These are phyloP conservation scores for Mortierella sp. DNA, from an alignment of 371 early-diverging fungal genomes.

Conservation along the genomic window DNA sequence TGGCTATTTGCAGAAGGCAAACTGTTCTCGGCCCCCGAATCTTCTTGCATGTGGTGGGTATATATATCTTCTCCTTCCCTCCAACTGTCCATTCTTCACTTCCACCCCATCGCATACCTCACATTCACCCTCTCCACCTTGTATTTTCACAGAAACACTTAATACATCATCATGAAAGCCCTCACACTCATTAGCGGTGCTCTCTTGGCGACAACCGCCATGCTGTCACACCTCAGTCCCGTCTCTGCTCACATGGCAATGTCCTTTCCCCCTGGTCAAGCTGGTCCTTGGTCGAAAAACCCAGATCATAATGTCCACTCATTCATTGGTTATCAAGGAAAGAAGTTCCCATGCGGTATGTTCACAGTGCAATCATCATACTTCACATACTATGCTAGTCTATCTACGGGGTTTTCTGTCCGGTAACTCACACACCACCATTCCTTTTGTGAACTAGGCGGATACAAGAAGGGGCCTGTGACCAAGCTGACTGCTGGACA, in stretches of 20 bases:
- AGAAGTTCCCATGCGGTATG: conserved; percentile 38
- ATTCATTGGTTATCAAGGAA: conserved; percentile 37
- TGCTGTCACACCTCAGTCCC: conserved; percentile 15
- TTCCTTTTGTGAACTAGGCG: conserved; percentile 6
- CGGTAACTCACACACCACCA: background rate
- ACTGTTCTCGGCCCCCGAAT: no score
- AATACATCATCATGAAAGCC: conserved; percentile 13
- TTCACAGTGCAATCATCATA: no score
- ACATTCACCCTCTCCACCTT: background rate
- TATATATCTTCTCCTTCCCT: background rate
- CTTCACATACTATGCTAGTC: background rate
- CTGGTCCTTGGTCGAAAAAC: conserved; percentile 30
- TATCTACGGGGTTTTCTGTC: background rate
- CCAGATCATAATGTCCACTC: conserved; percentile 21
- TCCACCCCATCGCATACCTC: background rate
- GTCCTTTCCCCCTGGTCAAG: conserved; percentile 30
- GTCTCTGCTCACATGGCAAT: conserved; percentile 30
- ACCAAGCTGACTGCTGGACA: conserved; percentile 45
- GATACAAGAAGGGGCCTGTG: conserved; percentile 39
- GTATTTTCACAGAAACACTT: background rate
- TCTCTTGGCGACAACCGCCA: conserved; percentile 14
- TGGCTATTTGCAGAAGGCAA: no score
- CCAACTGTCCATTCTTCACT: background rate
- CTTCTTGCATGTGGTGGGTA: no score
- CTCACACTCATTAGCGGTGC: conserved; percentile 18